Base-by-base conservation (phyloP, 23 red algal species). In the Chondrus crispus region DNA sequence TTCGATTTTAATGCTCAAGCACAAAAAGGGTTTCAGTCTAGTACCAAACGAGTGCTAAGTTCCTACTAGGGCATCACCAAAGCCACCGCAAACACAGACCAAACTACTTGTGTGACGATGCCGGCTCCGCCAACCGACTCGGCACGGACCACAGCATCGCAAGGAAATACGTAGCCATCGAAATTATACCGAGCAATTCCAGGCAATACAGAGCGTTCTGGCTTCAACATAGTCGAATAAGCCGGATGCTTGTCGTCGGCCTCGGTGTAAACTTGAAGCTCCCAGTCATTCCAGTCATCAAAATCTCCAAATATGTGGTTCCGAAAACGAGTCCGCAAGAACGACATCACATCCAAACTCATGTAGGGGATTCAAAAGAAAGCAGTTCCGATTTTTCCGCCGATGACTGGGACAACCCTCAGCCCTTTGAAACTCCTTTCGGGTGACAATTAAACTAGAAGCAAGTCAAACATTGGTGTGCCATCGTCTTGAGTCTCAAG, bases 241-340 rank as follows among this genome's bases (percentile, higher is more conserved):
- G 69, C 71, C 22, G 69, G 53, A 58, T 63, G 68, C 12, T 55
- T 26, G 26, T 90, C 87, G 4, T 37, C 53, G 8, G 69, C 50
- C 22, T 80, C 53, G 32, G 46, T 80, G 52, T 55, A 90, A 19
- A 90, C 36, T 68, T 81, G 71, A 9, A 90, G 43, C 39, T 90
- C 72, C 87, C 87, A 90, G 16, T 81, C 72, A 49, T 46, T 14
- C 87, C 87, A 90, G 12, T 80, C 68, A n/a, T 77, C 71, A 46
- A 77, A 2, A 77, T 55, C 2, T 16, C 72, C 87, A 39, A 57
- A 90, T 5, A 69, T 69, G 44, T 90, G 72, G 55, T 16, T 24
- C 19, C 5, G 69, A 51, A 68, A 78, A 90, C 47, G 72, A 90
- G 19, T 79, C 71, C 20, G 72, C 71, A 66, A 51, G 69, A 39